Conservation (phyloP, 2,329 filamentous ascomycete genomes). For the Penicillium sp. region DNA sequence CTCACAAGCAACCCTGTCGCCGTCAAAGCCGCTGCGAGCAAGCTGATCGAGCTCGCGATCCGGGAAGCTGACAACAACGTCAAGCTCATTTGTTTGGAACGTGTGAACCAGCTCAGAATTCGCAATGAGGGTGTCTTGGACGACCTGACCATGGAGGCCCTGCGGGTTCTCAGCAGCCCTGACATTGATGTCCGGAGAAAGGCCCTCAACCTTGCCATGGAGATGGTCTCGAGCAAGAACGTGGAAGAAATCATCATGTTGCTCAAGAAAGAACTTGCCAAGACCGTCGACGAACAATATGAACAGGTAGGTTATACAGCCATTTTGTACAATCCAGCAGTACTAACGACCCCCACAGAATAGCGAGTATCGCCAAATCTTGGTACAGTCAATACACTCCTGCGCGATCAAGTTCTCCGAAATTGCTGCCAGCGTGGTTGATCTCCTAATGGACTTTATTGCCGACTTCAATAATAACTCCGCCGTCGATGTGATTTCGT, state of each 20-base stretch:
- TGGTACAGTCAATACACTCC: slow-evolving; percentile 96
- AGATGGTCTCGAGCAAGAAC: slow-evolving; percentile 99
- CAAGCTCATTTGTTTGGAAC: slow-evolving; percentile 94
- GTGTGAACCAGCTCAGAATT: slow-evolving; percentile 80
- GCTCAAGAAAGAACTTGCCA: slow-evolving; percentile 94
- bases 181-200: slow-evolving; percentile 95
- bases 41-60: slow-evolving; percentile 95
- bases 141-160: slow-evolving; percentile 93
- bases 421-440: slow-evolving; percentile 93
- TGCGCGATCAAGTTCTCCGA: slow-evolving; percentile 99
- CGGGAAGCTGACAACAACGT: slow-evolving; percentile 99
- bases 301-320: slow-evolving; percentile 63
- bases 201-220: slow-evolving; percentile 81
- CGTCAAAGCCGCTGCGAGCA: slow-evolving; percentile 91
- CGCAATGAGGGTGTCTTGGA: slow-evolving; percentile 90
- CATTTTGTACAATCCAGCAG: background rate
- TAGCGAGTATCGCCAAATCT: slow-evolving; percentile 85
- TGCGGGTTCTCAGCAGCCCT: slow-evolving; percentile 89
- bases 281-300: slow-evolving; percentile 97
- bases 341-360: slow-evolving; percentile 53
- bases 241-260: slow-evolving; percentile 95
- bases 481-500: slow-evolving; percentile 95
- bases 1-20: slow-evolving; percentile 96
- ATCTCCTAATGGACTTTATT: slow-evolving; percentile 97
- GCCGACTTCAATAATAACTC: slow-evolving; percentile 97